phyloP scores from a whole-genome alignment of 129 eudicot species.

The Silybum marianum region DNA sequence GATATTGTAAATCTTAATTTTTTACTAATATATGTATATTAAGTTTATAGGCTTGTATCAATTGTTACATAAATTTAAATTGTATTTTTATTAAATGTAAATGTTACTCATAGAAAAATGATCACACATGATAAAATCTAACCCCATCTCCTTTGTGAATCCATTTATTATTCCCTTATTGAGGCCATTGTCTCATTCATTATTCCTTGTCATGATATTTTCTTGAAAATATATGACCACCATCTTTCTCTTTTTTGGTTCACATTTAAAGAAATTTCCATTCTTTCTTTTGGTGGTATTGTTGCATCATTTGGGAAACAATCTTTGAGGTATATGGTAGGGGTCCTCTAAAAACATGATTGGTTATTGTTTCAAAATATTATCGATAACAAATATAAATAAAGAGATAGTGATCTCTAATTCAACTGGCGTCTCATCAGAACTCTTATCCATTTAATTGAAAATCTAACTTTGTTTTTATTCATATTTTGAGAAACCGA shows the following conservation, averaged over 20 bases:
- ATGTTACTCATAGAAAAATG: background rate
- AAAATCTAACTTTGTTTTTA: background rate
- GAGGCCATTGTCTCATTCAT: conserved; percentile 10
- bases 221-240: conserved; percentile 1
- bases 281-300: background rate
- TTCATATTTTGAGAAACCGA: background rate
- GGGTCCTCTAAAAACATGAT: background rate
- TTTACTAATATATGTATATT: background rate
- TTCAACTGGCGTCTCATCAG: background rate
- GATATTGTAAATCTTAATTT: too few relatives aligned
- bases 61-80: background rate
- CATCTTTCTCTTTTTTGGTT: background rate
- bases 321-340: background rate
- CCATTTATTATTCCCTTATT: background rate
- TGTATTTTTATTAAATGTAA: background rate
- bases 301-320: conserved; percentile 11
- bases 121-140: background rate
- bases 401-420: background rate
- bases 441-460: background rate
- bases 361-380: background rate
- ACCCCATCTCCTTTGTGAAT: background rate
- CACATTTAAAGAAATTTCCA: background rate
- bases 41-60: background rate
- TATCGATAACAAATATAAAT: background rate
- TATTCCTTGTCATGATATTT: conserved; percentile 9